Percentiles rank a stretch among this genome's conserved stretches.
Evolutionary conservation across 1,284 basidiomycete genomes (phyloP).

Genomic region (Pisolithus thermaeus): DNA sequence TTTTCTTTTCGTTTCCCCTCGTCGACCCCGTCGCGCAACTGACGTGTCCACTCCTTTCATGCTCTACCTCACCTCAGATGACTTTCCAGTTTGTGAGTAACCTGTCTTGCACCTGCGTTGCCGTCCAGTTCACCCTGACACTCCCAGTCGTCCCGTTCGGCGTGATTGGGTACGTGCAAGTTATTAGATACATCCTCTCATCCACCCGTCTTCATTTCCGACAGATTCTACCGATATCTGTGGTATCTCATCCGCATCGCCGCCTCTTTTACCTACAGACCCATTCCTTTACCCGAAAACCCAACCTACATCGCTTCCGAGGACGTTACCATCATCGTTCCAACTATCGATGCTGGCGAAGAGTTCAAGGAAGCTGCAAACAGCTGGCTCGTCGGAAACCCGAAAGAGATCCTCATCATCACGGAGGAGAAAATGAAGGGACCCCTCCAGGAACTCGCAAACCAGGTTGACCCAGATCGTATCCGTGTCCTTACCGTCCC

Average conservation of each 20-base stretch:
- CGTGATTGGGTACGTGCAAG: conserved; percentile 69
- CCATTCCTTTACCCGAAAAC: conserved; percentile 80
- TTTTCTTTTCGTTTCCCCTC: not conserved
- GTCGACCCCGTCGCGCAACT: not conserved
- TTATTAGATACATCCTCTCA: not conserved
- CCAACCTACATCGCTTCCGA: conserved; percentile 85
- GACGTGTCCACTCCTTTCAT: conserved; percentile 25
- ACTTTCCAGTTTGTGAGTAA: conserved; percentile 68
- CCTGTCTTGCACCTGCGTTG: not conserved
- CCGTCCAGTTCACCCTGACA: conserved; percentile 7
- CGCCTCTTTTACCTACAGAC: conserved; percentile 73
- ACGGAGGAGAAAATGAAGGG: conserved; percentile 88
- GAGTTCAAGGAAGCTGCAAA: conserved; percentile 91
- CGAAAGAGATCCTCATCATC: conserved; percentile 90
- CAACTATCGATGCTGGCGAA: conserved; percentile 90
- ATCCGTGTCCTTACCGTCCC: conserved; percentile 88
- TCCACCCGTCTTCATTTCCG: not conserved
- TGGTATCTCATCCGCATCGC: conserved; percentile 83
- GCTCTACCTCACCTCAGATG: conserved; percentile 74
- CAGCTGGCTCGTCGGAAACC: conserved; percentile 85
- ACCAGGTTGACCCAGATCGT: conserved; percentile 75
- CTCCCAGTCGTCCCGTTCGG: conserved; percentile 80
- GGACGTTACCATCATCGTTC: conserved; percentile 93
- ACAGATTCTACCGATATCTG: conserved; percentile 81
- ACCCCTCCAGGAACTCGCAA: conserved; percentile 81